Evolutionary conservation across 345 rosid species (phyloP), one percentile per base, ranked within the genome.

Genomic region (Atalantia buxifolia): DNA sequence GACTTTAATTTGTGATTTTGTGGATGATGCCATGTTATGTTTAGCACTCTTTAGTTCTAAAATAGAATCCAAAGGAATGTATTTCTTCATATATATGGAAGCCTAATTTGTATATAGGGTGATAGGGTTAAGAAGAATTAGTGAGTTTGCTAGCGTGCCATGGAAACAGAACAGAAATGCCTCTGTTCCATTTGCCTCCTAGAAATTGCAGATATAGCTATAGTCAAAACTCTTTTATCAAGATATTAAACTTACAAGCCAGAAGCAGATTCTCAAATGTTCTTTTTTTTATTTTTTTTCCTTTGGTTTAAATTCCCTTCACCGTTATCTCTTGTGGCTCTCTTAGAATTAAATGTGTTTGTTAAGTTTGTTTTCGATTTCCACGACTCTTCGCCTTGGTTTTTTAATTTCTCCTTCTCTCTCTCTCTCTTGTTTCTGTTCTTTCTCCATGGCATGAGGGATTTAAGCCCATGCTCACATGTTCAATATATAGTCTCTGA

Each of bases 391-490:
- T 65, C 57, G 27, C 74, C 77, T 69, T 59, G 13, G 80, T 36
- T 85, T 85, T 71, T 50, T 65, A 33, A 68, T 45, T 55, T 71
- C 24, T 68, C 9, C 61, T 69, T 61, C 30, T 14, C 25, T 74
- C 30, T 14, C 25, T 74, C 25, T 74, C 40, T 40, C 45, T 75
- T 48, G 67, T 55, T 38, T 75, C 69, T 71, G 68, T 61, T 70
- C 64, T 77, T 76, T 56, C 42, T 69, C 80, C 59, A 61, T 64
- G 80, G 83, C 69, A 65, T 74, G 82, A 85, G 88, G 83, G 82
- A 80, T 72, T 76, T 82, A 78, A 78, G 84, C 84, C 81, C 71
- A 78, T 78, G 85, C 83, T 66, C 76, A 71, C 80, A 77, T 81
- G 82, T 76, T 55, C 84, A 76, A 73, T 45, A 12, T 68, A 36